These are phyloP conservation scores for Bruguiera hainesii DNA, from an alignment of 441 rosid genomes.

Conservation along the genomic window DNA sequence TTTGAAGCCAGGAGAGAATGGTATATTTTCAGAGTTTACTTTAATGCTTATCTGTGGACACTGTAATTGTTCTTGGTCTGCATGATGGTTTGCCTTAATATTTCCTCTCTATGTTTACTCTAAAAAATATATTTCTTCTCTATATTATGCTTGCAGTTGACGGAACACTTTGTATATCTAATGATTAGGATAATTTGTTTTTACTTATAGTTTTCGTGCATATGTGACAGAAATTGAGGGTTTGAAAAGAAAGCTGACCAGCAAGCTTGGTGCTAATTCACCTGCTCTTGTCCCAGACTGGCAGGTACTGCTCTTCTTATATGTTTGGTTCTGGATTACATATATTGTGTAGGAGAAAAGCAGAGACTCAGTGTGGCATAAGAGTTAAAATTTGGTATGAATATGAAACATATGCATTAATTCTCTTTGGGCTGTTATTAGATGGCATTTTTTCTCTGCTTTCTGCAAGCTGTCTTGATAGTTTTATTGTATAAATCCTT, in stretches of 20 bases:
- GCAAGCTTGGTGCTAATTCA: conserved; percentile 95
- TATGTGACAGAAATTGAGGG: conserved; percentile 81
- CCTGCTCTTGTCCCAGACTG: conserved; percentile 85
- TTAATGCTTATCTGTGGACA: not conserved
- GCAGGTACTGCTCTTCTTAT: conserved; percentile 55
- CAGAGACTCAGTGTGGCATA: not conserved
- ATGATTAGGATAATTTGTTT: not conserved
- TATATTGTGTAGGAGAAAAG: not conserved
- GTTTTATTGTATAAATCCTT: not conserved
- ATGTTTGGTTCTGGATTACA: not conserved
- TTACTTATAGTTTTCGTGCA: conserved; percentile 13
- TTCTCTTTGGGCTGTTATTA: not conserved
- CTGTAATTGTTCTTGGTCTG: too few species aligned
- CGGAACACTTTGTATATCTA: not conserved
- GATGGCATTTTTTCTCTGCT: conserved; percentile 3
- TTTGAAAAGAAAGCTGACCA: conserved; percentile 85
- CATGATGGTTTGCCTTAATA: not conserved
- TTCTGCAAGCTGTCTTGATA: conserved; percentile 3
- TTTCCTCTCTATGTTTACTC: not conserved
- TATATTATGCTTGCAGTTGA: conserved; percentile 2
- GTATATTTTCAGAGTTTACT: conserved; percentile 27
- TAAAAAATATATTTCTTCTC: not conserved
- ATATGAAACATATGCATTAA: not conserved
- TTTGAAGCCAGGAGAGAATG: conserved; percentile 94
- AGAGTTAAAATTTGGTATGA: not conserved